phyloP scores from a whole-genome alignment of 768 basidiomycete genomes.

The Daedaleopsis nitida region DNA sequence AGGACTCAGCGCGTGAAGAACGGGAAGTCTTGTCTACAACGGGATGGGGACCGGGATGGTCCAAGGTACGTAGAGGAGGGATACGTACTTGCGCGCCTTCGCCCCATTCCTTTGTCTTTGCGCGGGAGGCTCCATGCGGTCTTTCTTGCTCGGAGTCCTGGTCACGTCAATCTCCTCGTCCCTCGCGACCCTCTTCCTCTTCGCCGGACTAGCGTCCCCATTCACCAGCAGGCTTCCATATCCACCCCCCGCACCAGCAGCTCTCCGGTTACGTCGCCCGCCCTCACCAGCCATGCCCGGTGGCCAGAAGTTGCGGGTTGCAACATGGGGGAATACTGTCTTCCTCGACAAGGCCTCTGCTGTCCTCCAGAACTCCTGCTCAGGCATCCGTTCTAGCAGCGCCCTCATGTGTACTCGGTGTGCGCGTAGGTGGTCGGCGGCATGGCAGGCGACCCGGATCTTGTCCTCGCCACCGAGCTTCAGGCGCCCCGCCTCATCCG shows the following conservation, averaged over 20 bases:
- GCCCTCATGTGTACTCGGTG: constrained; percentile 63
- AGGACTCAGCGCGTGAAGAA: background rate
- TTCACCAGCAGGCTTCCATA: constrained; percentile 55
- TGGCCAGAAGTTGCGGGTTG: constrained; percentile 69
- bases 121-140: constrained; percentile 41
- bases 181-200: constrained; percentile 57
- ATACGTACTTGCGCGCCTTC: constrained; percentile 62
- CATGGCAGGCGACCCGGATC: constrained; percentile 90
- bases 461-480: constrained; percentile 98
- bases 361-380: constrained; percentile 46
- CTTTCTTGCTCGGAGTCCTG: constrained; percentile 69
- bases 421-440: constrained; percentile 81
- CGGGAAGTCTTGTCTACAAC: background rate
- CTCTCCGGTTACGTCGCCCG: constrained; percentile 59
- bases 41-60: background rate
- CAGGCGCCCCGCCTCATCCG: constrained; percentile 89
- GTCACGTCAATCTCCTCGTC: constrained; percentile 67
- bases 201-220: constrained; percentile 60
- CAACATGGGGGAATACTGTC: constrained; percentile 78
- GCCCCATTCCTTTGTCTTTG: constrained; percentile 51
- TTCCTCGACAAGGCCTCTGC: constrained; percentile 54
- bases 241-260: constrained; percentile 31
- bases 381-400: constrained; percentile 64
- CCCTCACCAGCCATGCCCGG: constrained; percentile 53
- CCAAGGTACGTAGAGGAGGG: background rate